Evolutionary conservation across 2,329 filamentous ascomycete genomes (phyloP), one percentile per base, ranked within the genome.

Genomic region (Xenosphaeropsis pyriputrescens): DNA sequence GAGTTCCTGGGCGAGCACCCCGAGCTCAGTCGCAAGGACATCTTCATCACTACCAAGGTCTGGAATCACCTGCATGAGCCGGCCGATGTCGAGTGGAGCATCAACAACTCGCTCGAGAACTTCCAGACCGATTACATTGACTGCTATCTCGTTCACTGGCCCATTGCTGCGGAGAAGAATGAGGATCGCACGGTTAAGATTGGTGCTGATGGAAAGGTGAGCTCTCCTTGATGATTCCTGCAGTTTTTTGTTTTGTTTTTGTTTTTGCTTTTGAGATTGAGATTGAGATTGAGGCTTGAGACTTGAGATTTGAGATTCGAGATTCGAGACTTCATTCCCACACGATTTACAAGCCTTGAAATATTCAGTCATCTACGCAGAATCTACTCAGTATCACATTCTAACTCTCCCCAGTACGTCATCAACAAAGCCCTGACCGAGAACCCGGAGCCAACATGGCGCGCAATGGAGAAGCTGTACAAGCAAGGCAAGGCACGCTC

Each of bases 21-120:
- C 5, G 80, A 80, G 15, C 66, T 72, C 43, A 82, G 79, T 68
- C 72, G 85, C 43, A 72, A 81, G 55, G 82, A 93, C 41, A 61
- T 93, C 43, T 93, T 91, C 61, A 73, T 93, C 41, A 82, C 84
- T 39, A 85, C 78, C 51, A 93, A 93, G 68, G 70, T 88, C 29
- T 93, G 85, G 84, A 78, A 78, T 52, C 84, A 81, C 37, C 85
- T 82, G 61, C 79, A 81, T 58, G 45, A 64, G 56, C 50, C 51
- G 4, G 73, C 70, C 29, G 69, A 78, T 13, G 75, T 76, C 13
- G 76, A 81, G 60, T 65, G 79, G 53, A 77, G 72, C 34, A 67
- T 91, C 32, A 73, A 84, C 47, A 74, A 79, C 64, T 82, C 77
- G 49, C 63, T 91, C 55, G 69, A 75, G 59, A 69, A 71, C 43